Base-by-base conservation (phyloP, 345 rosid genomes). In the Tarenaya hassleriana region DNA sequence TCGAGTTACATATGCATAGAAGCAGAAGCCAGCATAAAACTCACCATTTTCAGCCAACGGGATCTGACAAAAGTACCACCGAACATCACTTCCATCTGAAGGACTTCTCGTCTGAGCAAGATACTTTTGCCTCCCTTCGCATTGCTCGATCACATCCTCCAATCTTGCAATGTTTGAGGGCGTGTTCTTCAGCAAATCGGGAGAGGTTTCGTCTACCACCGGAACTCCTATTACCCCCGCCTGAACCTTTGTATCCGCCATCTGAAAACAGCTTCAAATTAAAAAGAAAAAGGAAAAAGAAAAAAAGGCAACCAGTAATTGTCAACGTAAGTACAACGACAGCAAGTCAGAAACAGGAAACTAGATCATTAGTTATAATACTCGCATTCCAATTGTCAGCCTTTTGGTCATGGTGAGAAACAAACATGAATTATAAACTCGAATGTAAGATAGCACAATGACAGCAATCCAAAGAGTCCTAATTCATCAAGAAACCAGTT, bases 11-110 rank as follows among this genome's bases (percentile, higher is more conserved):
- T 15, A 39, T 14, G 7, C 41, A 32, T 19, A 16, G 14, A 33
- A 16, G 51, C 46, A 20, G 51, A 24, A 52, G 13, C 29, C 18
- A 43, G 24, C 34, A 29, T 14, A 41, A 54, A 52, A 50, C 83
- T 56, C 41, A 94, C 98, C 98, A 17, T 77, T 69, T 17, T 70
- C 83, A 55, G 80, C 80, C 62, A 92, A 71, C 62, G 95, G 91
- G 53, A 78, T 78, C 70, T 85, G 78, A 50, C 84, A 88, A 40
- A 81, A 92, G 70, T 88, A 92, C 98, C 98, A 92, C 5, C 97
- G 80, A 47, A 83, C 95, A 56, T 92, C 94, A 51, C 79, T 73
- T 1, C 97, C 97, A 54, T 88, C 98, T 0, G 95, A 92, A 0
- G 94, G 82, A 69, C 99, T 92, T 48, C 52, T 40, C 1, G 99